phyloP scores from a whole-genome alignment of 306 rosid species.

The Acmispon strigosus region DNA sequence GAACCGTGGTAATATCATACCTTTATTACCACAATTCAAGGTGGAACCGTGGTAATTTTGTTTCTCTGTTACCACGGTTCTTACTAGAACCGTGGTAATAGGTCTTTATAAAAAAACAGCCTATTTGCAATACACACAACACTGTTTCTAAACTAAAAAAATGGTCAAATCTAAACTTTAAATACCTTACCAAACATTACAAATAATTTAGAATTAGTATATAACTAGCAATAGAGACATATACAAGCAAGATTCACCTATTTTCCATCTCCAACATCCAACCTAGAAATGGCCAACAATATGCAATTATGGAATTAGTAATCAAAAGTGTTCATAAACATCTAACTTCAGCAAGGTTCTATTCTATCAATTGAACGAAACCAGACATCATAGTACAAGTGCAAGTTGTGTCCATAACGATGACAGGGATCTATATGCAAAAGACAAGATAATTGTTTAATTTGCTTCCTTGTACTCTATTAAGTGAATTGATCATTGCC shows the following conservation, averaged over 20 bases:
- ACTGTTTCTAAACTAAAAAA: too few species aligned
- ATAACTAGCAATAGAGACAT: too few species aligned
- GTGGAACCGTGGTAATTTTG: too few species aligned
- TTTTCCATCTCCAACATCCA: conserved; percentile 90
- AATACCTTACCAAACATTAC: too few species aligned
- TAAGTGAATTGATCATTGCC: background rate
- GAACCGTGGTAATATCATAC: too few species aligned
- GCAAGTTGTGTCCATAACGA: conserved; percentile 83
- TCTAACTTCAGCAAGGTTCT: background rate
- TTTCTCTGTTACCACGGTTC: too few species aligned
- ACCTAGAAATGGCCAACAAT: conserved; percentile 49
- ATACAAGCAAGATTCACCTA: conserved; percentile 54
- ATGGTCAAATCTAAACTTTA: too few species aligned
- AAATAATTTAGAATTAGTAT: too few species aligned
- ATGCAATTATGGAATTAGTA: background rate
- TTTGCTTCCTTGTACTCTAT: background rate
- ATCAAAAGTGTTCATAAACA: background rate
- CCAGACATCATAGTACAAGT: conserved; percentile 66
- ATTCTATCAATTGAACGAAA: conserved; percentile 16
- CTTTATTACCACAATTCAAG: too few species aligned
- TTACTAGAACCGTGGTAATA: too few species aligned
- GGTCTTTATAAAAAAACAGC: too few species aligned
- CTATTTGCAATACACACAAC: too few species aligned
- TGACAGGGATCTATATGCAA: conserved; percentile 81
- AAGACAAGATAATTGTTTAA: background rate